Evolutionary conservation across 2,329 filamentous ascomycete genomes (phyloP), one percentile per base, ranked within the genome.

Genomic region (Elsinoe australis): DNA sequence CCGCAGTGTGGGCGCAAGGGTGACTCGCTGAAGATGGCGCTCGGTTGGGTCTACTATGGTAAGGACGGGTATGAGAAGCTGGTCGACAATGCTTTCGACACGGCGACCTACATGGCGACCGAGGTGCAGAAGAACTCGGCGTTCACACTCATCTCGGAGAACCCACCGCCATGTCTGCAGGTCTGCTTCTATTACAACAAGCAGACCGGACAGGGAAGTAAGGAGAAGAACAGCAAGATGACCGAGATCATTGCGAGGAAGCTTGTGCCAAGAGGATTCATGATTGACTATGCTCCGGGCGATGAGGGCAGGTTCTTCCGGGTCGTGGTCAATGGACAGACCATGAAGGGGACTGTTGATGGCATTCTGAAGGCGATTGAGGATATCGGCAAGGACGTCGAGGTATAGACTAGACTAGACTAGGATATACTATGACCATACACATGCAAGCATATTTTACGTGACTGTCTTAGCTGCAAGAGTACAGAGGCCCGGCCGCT

Each of bases 1-100:
- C 78, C 95, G 28, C 92, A 96, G 67, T 96, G 92, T 64, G 92
- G 92, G 3, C 81, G 92, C 0, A 76, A 86, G 24, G 88, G 82
- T 10, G 92, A 96, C 66, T 78, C 76, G 26, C 72, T 96, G 42
- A 98, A 96, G 68, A 72, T 96, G 34, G 90, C 87, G 18, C 73
- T 96, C 3, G 76, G 82, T 2, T 95, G 92, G 86, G 79, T 87
- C 46, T 95, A 94, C 71, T 87, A 95, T 65, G 92, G 92, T 19
- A 74, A 77, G 0, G 62, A 71, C 2, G 87, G 90, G 1, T 92
- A 94, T 62, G 78, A 75, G 55, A 56, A 63, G 8, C 80, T 66
- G 6, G 61, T 73, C 10, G 82, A 90, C 57, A 67, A 74, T 24
- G 89, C 85, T 0, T 94, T 90, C 59, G 74, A 72, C 7, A 74